Conservation (phyloP, 495 filamentous ascomycete genomes). For the Hamigera avellanea region DNA sequence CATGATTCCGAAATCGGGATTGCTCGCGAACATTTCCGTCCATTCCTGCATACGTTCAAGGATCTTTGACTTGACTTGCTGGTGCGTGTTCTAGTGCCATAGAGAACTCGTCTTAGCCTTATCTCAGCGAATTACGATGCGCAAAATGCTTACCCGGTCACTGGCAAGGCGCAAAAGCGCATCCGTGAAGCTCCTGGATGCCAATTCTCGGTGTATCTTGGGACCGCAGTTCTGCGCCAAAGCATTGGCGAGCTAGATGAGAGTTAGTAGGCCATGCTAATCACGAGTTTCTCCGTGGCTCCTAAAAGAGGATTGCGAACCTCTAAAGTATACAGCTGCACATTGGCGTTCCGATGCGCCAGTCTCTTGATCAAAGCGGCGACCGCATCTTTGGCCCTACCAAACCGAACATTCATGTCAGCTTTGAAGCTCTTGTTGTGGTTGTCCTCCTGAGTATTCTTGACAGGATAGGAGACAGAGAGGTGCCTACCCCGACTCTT, state of each 20-base stretch:
- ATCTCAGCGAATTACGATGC: neutral
- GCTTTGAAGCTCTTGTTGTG: neutral
- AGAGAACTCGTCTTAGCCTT: slow-evolving; percentile 1
- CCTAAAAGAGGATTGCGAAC: slow-evolving; percentile 33
- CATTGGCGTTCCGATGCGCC: slow-evolving; percentile 95
- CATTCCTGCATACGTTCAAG: slow-evolving; percentile 93
- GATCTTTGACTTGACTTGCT: slow-evolving; percentile 94
- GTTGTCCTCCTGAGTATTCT: no score
- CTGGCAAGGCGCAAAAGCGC: slow-evolving; percentile 79
- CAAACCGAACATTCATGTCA: slow-evolving; percentile 5
- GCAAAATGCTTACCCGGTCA: slow-evolving; percentile 48
- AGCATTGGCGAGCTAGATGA: slow-evolving; percentile 65
- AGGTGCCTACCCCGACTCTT: slow-evolving; percentile 48
- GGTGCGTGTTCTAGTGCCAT: slow-evolving; percentile 67
- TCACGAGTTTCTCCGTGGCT: neutral
- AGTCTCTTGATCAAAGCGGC: slow-evolving; percentile 91
- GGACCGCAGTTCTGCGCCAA: slow-evolving; percentile 91
- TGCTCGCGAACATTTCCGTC: slow-evolving; percentile 84
- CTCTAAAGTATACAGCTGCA: slow-evolving; percentile 97
- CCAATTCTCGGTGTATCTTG: slow-evolving; percentile 84
- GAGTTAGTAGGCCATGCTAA: slow-evolving; percentile 3
- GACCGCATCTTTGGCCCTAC: slow-evolving; percentile 78
- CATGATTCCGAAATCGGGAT: slow-evolving; percentile 95
- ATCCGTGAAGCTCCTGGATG: slow-evolving; percentile 92
- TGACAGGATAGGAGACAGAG: neutral